Percentiles rank a stretch among this genome's conserved stretches.
Conservation (phyloP, 2,329 filamentous ascomycete species). For the Metarhizium album region DNA sequence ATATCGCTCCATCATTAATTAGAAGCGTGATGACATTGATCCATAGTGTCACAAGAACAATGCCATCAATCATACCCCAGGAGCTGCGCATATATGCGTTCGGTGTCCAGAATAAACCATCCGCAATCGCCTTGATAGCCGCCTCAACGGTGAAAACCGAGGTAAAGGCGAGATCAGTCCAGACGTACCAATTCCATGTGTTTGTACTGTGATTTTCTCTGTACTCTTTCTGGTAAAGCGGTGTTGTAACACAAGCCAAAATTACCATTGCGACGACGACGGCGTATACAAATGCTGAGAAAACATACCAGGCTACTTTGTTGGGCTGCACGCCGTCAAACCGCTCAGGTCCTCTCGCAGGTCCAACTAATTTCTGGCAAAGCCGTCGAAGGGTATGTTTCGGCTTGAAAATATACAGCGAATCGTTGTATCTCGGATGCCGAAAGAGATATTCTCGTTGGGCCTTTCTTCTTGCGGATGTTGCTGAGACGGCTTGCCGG, state of each 20-base stretch:
- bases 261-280: slow-evolving; percentile 97
- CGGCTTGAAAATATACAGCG: slow-evolving; percentile 77
- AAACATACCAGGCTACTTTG: slow-evolving; percentile 80
- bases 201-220: slow-evolving; percentile 51
- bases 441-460: slow-evolving; percentile 83
- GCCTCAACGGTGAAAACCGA: slow-evolving; percentile 78
- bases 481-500: slow-evolving; percentile 75
- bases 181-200: slow-evolving; percentile 82
- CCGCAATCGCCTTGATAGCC: slow-evolving; percentile 83
- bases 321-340: slow-evolving; percentile 86
- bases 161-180: slow-evolving; percentile 84
- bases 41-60: slow-evolving; percentile 90
- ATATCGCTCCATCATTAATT: slow-evolving; percentile 71
- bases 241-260: slow-evolving; percentile 87
- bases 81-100: slow-evolving; percentile 95
- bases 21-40: slow-evolving; percentile 83
- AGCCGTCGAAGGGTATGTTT: slow-evolving; percentile 66
- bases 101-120: slow-evolving; percentile 92
- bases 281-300: slow-evolving; percentile 88
- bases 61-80: slow-evolving; percentile 90
- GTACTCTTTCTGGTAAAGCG: slow-evolving; percentile 85
- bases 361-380: slow-evolving; percentile 85
- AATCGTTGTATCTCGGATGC: slow-evolving; percentile 86
- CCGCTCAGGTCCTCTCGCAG: slow-evolving; percentile 74
- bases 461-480: slow-evolving; percentile 71